phyloP scores from a whole-genome alignment of 257 asterid genomes.

The Solanum paucissectum region DNA sequence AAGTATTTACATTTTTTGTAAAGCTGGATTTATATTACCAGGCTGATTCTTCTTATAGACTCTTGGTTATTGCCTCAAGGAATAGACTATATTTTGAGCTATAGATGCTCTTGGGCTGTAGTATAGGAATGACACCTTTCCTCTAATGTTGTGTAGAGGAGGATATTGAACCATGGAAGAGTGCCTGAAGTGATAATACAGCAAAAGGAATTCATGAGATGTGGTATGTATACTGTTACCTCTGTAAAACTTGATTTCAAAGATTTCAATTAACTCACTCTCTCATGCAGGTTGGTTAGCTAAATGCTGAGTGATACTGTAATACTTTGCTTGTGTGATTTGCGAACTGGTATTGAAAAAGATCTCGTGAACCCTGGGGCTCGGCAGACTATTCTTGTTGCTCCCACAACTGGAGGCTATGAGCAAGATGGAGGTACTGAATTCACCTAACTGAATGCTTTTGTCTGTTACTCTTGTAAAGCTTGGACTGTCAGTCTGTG shows the following conservation, averaged over 20 bases:
- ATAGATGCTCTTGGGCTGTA: neutral
- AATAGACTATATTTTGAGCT: neutral
- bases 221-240: constrained; percentile 23
- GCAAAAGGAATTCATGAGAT: constrained; percentile 85
- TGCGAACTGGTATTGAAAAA: constrained; percentile 78
- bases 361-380: constrained; percentile 79
- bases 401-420: constrained; percentile 63
- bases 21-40: constrained; percentile 75
- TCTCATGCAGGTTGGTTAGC: constrained; percentile 59
- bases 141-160: constrained; percentile 20
- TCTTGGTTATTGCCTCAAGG: constrained; percentile 43
- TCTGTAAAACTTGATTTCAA: neutral
- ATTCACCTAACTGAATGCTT: neutral
- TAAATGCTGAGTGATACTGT: constrained; percentile 79
- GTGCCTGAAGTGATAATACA: constrained; percentile 88
- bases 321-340: constrained; percentile 61
- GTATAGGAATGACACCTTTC: neutral
- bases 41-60: constrained; percentile 83
- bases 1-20: constrained; percentile 28
- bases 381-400: constrained; percentile 62
- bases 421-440: constrained; percentile 71
- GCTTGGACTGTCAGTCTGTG: neutral
- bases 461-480: neutral
- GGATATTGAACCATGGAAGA: constrained; percentile 95
- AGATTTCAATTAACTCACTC: neutral